A percentile compares a stretch with the other conserved stretches of the same genome.
phyloP scores from a whole-genome alignment of 805 yeast genomes.

The Cyberlindnera bimundalis region DNA sequence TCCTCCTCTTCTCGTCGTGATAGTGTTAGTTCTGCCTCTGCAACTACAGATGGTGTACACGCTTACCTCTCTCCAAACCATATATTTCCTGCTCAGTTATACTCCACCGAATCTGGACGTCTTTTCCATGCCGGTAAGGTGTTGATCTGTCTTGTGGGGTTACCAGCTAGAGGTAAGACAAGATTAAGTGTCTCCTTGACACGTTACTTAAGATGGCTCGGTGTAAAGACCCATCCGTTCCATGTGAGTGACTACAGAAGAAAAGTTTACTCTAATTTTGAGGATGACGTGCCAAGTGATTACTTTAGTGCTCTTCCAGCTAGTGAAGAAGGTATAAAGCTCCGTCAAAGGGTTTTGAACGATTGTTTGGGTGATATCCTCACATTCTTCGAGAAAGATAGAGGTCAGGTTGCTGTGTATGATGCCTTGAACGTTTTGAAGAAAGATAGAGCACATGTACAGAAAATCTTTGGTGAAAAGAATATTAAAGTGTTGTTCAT shows the following conservation, averaged over 20 bases:
- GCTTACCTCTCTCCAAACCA: conserved; percentile 55
- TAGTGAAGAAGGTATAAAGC: conserved; percentile 42
- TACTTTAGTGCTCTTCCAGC: conserved; percentile 59
- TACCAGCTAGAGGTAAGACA: conserved; percentile 96
- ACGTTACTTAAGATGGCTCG: conserved; percentile 92
- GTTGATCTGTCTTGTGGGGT: conserved; percentile 82
- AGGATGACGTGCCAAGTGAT: conserved; percentile 59
- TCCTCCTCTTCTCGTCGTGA: conserved; percentile 22
- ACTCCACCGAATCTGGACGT: conserved; percentile 88
- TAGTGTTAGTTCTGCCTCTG: conserved; percentile 16
- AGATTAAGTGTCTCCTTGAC: conserved; percentile 88
- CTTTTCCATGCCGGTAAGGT: conserved; percentile 95
- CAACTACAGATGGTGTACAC: conserved; percentile 60
- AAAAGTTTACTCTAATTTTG: conserved; percentile 31
- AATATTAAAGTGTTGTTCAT: conserved; percentile 81
- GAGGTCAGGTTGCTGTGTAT: conserved; percentile 93
- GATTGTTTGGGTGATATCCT: conserved; percentile 68
- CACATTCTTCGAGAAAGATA: conserved; percentile 64
- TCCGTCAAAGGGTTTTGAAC: conserved; percentile 56
- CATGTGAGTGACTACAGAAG: conserved; percentile 92
- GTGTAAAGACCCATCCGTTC: conserved; percentile 87
- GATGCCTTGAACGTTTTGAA: conserved; percentile 91
- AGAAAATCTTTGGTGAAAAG: conserved; percentile 47
- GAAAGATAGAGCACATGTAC: conserved; percentile 58
- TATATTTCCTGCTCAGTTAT: conserved; percentile 87